These are phyloP conservation scores for Emydomyces testavorans DNA, from an alignment of 2,329 filamentous ascomycete genomes.

Conservation along the genomic window DNA sequence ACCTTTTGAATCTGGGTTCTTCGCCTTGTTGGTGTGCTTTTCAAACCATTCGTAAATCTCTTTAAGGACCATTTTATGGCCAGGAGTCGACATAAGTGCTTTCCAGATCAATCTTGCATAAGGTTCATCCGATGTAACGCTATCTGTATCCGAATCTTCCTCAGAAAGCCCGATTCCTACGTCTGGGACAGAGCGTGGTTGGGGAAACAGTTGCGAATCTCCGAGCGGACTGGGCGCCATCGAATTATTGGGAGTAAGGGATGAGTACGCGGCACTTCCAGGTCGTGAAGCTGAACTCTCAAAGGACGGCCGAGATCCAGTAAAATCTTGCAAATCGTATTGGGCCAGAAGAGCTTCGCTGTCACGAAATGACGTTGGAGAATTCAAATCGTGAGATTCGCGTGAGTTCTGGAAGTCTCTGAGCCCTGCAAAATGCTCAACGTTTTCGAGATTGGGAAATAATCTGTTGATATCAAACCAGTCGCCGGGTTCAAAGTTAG, in stretches of 20 bases:
- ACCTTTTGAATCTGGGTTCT: conserved; percentile 50
- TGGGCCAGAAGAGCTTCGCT: neutral
- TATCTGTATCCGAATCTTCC: conserved; percentile 16
- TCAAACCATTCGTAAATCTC: conserved; percentile 88
- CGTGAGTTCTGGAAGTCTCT: neutral
- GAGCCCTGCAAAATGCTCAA: neutral
- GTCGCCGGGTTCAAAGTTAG: neutral
- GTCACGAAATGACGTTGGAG: conserved; percentile 4
- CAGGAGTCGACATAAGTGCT: conserved; percentile 57
- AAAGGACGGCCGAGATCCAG: neutral
- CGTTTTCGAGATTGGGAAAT: neutral
- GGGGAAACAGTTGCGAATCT: conserved; percentile 1
- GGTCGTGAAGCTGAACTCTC: conserved; percentile 10
- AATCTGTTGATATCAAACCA: conserved; percentile 3
- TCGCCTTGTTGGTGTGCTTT: conserved; percentile 65
- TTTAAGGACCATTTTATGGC: conserved; percentile 63
- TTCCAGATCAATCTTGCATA: conserved; percentile 74
- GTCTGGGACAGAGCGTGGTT: conserved; percentile 12
- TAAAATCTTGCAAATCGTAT: neutral
- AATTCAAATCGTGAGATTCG: neutral
- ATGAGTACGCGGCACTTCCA: conserved; percentile 11
- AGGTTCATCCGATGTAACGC: conserved; percentile 42
- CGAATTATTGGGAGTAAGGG: conserved; percentile 13
- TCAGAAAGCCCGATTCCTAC: conserved; percentile 4
- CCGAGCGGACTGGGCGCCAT: conserved; percentile 14